phyloP scores from a whole-genome alignment of 2,329 filamentous ascomycete genomes.

The Curvularia hawaiiensis region DNA sequence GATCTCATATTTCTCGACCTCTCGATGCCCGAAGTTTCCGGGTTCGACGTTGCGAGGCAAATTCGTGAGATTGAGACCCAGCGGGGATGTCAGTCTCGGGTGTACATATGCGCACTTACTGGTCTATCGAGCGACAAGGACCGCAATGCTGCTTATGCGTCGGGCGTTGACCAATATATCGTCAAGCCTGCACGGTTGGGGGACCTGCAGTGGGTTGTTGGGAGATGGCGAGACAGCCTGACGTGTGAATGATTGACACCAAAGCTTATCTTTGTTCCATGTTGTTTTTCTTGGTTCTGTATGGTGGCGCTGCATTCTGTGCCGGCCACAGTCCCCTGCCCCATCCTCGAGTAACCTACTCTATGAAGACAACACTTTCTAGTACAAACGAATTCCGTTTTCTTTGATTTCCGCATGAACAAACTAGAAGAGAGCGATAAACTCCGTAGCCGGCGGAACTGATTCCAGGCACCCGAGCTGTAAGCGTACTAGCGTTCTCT shows the following conservation, averaged over 20 bases:
- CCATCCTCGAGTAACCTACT: background rate
- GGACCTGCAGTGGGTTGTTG: conserved; percentile 8
- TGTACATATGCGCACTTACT: conserved; percentile 14
- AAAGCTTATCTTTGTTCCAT: background rate
- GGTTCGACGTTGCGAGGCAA: conserved; percentile 12
- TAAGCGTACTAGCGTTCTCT: background rate
- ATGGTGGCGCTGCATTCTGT: background rate
- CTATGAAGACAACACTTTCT: background rate
- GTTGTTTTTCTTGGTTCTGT: background rate
- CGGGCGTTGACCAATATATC: conserved; percentile 13
- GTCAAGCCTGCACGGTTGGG: conserved; percentile 6
- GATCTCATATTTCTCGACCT: conserved; percentile 15
- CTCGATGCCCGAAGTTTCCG: conserved; percentile 11
- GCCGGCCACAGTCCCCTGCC: background rate
- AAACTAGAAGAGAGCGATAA: background rate
- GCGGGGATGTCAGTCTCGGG: background rate
- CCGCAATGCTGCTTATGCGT: conserved; percentile 12
- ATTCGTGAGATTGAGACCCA: conserved; percentile 11
- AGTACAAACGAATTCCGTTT: background rate
- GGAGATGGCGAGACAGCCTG: conserved; percentile 6
- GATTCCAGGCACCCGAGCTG: background rate
- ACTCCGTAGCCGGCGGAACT: background rate
- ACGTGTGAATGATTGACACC: background rate
- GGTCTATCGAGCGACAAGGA: conserved; percentile 13
- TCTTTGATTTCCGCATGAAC: background rate